Percentiles rank a stretch among this genome's conserved stretches.
Conservation (phyloP, 768 basidiomycete genomes). For the Fomitopsis pulvina region DNA sequence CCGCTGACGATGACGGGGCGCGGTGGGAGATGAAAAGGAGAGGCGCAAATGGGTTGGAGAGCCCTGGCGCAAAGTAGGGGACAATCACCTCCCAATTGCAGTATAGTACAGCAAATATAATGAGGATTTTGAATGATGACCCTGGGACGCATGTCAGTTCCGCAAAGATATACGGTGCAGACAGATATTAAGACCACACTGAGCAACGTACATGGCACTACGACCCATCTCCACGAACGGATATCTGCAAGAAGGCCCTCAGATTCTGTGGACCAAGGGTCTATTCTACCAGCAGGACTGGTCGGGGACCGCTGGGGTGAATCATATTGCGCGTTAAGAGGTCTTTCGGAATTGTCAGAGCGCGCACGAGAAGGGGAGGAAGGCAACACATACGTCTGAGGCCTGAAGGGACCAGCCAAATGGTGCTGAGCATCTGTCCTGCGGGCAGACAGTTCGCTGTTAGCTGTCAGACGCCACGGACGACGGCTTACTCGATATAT, state of each 20-base stretch:
- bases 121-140: conserved; percentile 61
- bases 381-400: conserved; percentile 47
- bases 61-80: conserved; percentile 37
- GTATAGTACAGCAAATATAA: conserved; percentile 54
- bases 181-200: neutral
- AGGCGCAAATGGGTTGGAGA: conserved; percentile 67
- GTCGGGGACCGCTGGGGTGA: neutral
- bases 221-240: conserved; percentile 57
- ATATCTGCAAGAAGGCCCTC: conserved; percentile 46
- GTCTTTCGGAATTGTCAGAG: conserved; percentile 8
- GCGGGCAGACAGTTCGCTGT: conserved; percentile 24
- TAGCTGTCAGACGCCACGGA: conserved; percentile 6
- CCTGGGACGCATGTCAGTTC: conserved; percentile 29
- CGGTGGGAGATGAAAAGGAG: conserved; percentile 68
- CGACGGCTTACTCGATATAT: conserved; percentile 21
- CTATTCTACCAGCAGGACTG: neutral
- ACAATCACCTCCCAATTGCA: conserved; percentile 55
- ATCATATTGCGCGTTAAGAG: conserved; percentile 10
- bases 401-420: conserved; percentile 53
- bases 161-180: neutral
- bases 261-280: conserved; percentile 17
- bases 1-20: conserved; percentile 42
- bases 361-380: neutral
- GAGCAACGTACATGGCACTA: conserved; percentile 54
- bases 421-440: conserved; percentile 55